A percentile compares a stretch with the other conserved stretches of the same genome.
Conservation (phyloP, 495 filamentous ascomycete genomes). For the Penicillium tannophilum region DNA sequence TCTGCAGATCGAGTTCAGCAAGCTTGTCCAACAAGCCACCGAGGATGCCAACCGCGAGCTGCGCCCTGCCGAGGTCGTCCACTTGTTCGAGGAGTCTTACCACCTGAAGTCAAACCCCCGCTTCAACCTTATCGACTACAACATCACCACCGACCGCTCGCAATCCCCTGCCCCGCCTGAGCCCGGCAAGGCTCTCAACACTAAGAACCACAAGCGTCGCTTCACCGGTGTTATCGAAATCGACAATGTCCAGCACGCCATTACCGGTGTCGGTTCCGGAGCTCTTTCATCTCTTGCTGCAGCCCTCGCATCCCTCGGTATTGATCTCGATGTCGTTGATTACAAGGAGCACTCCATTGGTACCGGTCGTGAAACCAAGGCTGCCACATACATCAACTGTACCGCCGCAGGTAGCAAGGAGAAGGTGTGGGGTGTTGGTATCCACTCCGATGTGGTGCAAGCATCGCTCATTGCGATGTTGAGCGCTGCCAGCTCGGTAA, state of each 20-base stretch:
- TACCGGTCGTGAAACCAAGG: slow-evolving; percentile 76
- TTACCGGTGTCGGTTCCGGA: slow-evolving; percentile 83
- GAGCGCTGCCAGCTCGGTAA: slow-evolving; percentile 85
- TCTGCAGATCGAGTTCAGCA: slow-evolving; percentile 88
- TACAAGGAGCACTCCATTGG: slow-evolving; percentile 96
- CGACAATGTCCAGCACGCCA: slow-evolving; percentile 74
- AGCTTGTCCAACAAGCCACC: slow-evolving; percentile 77
- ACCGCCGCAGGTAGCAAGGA: slow-evolving; percentile 66
- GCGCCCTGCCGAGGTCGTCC: slow-evolving; percentile 75
- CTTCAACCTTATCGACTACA: slow-evolving; percentile 90
- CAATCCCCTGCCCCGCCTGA: slow-evolving; percentile 70
- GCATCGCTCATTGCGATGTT: slow-evolving; percentile 88
- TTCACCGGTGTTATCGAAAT: slow-evolving; percentile 89
- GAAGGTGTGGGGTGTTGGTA: slow-evolving; percentile 90
- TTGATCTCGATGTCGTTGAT: slow-evolving; percentile 88
- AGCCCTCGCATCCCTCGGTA: slow-evolving; percentile 76
- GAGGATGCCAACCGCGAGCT: slow-evolving; percentile 80
- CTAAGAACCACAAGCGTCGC: slow-evolving; percentile 73
- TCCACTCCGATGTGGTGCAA: slow-evolving; percentile 93
- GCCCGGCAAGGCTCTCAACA: slow-evolving; percentile 69
- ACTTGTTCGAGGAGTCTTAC: slow-evolving; percentile 86
- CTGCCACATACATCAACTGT: slow-evolving; percentile 93
- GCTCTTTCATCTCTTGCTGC: slow-evolving; percentile 86
- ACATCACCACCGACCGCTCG: slow-evolving; percentile 83
- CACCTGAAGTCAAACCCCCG: slow-evolving; percentile 77